Percentiles rank a stretch among this genome's conserved stretches.
These are phyloP conservation scores for Podospora pseudopauciseta DNA, from an alignment of 495 filamentous ascomycete species.

Conservation along the genomic window DNA sequence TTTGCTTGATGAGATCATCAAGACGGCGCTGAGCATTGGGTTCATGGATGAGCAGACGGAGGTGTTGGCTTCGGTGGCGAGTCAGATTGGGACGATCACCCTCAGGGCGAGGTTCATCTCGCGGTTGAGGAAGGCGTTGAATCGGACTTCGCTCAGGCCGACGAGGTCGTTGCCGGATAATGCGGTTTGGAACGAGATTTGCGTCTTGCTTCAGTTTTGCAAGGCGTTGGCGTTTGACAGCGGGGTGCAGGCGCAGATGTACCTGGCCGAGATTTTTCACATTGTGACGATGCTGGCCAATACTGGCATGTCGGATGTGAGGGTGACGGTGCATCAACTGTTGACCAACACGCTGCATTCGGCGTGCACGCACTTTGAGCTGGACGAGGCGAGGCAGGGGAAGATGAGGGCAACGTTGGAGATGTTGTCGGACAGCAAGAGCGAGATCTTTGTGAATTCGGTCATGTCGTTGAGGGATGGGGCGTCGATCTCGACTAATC, in stretches of 20 bases:
- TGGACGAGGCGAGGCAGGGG: conserved; percentile 52
- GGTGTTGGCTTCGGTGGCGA: conserved; percentile 56
- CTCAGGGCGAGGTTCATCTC: conserved; percentile 59
- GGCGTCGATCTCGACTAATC: conserved; percentile 43
- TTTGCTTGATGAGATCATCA: conserved; percentile 60
- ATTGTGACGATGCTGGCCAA: conserved; percentile 64
- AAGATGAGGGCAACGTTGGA: conserved; percentile 53
- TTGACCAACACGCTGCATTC: conserved; percentile 63
- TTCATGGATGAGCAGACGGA: conserved; percentile 56
- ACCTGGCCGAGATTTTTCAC: conserved; percentile 63
- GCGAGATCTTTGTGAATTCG: conserved; percentile 44
- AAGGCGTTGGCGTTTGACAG: conserved; percentile 63
- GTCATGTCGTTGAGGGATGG: conserved; percentile 39
- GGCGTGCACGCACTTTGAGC: conserved; percentile 57
- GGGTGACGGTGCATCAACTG: conserved; percentile 55
- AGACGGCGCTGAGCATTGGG: conserved; percentile 53
- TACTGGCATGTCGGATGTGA: conserved; percentile 52
- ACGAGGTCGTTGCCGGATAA: conserved; percentile 60
- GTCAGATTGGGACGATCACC: conserved; percentile 57
- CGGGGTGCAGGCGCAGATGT: conserved; percentile 59
- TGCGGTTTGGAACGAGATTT: conserved; percentile 60
- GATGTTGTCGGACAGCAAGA: conserved; percentile 53
- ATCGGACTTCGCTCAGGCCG: conserved; percentile 58
- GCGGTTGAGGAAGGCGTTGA: conserved; percentile 58
- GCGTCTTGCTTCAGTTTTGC: conserved; percentile 59